These are phyloP conservation scores for Gossypium arboreum DNA, from an alignment of 345 rosid genomes.

Conservation along the genomic window DNA sequence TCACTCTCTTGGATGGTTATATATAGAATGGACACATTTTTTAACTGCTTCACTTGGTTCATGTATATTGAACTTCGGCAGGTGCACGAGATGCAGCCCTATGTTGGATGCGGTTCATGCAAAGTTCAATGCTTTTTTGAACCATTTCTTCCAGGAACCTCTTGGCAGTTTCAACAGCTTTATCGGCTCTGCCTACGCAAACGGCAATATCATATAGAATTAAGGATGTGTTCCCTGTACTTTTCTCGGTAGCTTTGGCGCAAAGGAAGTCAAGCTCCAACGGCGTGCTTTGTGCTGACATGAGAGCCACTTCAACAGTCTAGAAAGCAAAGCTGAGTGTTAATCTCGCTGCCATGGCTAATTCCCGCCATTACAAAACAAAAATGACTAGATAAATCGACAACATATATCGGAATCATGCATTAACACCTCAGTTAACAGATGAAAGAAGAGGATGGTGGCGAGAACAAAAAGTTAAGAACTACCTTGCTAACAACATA, in stretches of 20 bases:
- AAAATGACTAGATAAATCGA: too few species aligned
- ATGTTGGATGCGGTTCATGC: slow-evolving; percentile 42
- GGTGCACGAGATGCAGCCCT: slow-evolving; percentile 35
- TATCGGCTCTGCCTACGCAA: slow-evolving; percentile 51
- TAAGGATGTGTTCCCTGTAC: slow-evolving; percentile 56
- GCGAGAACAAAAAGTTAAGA: too few species aligned
- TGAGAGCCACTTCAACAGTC: slow-evolving; percentile 72
- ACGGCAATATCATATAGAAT: slow-evolving; percentile 57
- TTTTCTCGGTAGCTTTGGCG: slow-evolving; percentile 53
- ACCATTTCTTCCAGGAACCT: slow-evolving; percentile 61
- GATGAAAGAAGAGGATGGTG: too few species aligned
- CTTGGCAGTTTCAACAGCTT: slow-evolving; percentile 66
- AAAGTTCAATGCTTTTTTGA: slow-evolving; percentile 63
- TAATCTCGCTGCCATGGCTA: slow-evolving; percentile 64
- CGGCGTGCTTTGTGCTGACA: slow-evolving; percentile 54
- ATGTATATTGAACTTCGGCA: slow-evolving; percentile 26
- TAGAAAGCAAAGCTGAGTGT: slow-evolving; percentile 39
- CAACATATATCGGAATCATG: too few species aligned
- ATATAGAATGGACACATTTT: slow-evolving; percentile 2
- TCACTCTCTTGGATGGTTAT: slow-evolving; percentile 19
- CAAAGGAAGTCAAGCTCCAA: slow-evolving; percentile 54
- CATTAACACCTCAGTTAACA: too few species aligned
- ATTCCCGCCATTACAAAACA: slow-evolving; percentile 23
- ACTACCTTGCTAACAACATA: too few species aligned
- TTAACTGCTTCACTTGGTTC: slow-evolving; percentile 1